A percentile compares a stretch with the other conserved stretches of the same genome.
These are phyloP conservation scores for Colletotrichum paranaense DNA, from an alignment of 2,329 filamentous ascomycete species.

Conservation along the genomic window DNA sequence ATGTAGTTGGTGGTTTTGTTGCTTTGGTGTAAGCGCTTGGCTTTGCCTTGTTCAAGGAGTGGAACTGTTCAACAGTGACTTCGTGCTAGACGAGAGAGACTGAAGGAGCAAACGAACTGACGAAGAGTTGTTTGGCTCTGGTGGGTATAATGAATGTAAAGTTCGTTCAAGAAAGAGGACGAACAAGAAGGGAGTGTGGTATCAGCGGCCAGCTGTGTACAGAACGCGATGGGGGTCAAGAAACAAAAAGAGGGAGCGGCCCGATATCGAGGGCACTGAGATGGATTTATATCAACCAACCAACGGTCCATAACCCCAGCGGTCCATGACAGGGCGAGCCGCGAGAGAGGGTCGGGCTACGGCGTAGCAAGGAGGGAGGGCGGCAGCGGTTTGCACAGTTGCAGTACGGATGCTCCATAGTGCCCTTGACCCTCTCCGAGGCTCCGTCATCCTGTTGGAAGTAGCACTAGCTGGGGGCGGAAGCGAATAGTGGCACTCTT, in stretches of 20 bases:
- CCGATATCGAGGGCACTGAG: constrained; percentile 18
- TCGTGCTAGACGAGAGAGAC: constrained; percentile 9
- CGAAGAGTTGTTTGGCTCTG: neutral
- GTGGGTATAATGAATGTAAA: constrained; percentile 33
- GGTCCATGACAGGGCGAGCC: constrained; percentile 16
- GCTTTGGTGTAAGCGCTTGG: constrained; percentile 27
- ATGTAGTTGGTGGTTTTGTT: constrained; percentile 2
- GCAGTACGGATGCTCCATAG: too few relatives aligned
- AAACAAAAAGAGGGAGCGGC: constrained; percentile 20
- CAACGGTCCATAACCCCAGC: constrained; percentile 21
- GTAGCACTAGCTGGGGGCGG: constrained; percentile 3
- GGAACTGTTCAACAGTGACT: constrained; percentile 37
- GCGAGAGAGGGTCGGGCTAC: neutral
- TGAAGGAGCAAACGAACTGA: constrained; percentile 16
- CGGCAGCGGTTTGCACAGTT: neutral
- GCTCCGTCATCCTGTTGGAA: constrained; percentile 3
- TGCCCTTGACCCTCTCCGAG: constrained; percentile 2
- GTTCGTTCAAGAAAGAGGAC: constrained; percentile 25
- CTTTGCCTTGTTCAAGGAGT: constrained; percentile 19
- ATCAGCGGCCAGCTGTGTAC: constrained; percentile 33
- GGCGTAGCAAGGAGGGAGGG: neutral
- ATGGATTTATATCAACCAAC: constrained; percentile 36
- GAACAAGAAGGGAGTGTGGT: constrained; percentile 33
- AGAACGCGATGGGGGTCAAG: constrained; percentile 26
- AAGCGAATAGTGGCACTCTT: constrained; percentile 13